These are phyloP conservation scores for Calonectria naviculata DNA, from an alignment of 2,329 filamentous ascomycete species.

Conservation along the genomic window DNA sequence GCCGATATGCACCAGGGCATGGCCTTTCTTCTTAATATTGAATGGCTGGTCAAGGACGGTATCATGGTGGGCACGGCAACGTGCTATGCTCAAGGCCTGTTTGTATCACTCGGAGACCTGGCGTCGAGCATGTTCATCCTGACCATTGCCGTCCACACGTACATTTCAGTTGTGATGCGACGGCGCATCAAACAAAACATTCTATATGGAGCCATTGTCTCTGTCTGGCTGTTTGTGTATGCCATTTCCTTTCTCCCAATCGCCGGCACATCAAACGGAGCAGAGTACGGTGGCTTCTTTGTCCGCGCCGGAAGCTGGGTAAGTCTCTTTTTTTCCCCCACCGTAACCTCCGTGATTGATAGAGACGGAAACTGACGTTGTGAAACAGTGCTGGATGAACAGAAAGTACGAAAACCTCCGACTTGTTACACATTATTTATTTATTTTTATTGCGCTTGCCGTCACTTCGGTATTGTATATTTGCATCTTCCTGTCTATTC, in stretches of 20 bases:
- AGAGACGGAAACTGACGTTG: constrained; percentile 16
- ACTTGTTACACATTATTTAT: constrained; percentile 72
- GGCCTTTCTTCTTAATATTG: constrained; percentile 71
- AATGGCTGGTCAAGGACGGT: constrained; percentile 65
- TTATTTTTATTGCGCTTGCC: constrained; percentile 63
- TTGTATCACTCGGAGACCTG: constrained; percentile 74
- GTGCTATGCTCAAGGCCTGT: constrained; percentile 75
- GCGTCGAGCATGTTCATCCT: constrained; percentile 75
- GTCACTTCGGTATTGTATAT: constrained; percentile 53
- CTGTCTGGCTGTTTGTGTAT: constrained; percentile 70
- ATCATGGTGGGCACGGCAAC: constrained; percentile 64
- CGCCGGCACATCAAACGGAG: constrained; percentile 55
- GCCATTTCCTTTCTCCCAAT: constrained; percentile 65
- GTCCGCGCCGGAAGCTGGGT: constrained; percentile 75
- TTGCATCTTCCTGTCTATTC: constrained; percentile 53
- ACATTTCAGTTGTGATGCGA: constrained; percentile 68
- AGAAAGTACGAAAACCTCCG: constrained; percentile 63
- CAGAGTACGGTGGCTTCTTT: constrained; percentile 60
- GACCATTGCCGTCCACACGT: constrained; percentile 74
- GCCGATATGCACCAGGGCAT: constrained; percentile 75
- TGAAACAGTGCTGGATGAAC: constrained; percentile 71
- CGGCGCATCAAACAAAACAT: constrained; percentile 60
- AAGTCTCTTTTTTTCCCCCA: constrained; percentile 43
- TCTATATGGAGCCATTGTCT: constrained; percentile 61
- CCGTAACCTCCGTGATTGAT: neutral